phyloP scores from a whole-genome alignment of 352 stramenopile genomes.

The Poterioochromonas sp. region DNA sequence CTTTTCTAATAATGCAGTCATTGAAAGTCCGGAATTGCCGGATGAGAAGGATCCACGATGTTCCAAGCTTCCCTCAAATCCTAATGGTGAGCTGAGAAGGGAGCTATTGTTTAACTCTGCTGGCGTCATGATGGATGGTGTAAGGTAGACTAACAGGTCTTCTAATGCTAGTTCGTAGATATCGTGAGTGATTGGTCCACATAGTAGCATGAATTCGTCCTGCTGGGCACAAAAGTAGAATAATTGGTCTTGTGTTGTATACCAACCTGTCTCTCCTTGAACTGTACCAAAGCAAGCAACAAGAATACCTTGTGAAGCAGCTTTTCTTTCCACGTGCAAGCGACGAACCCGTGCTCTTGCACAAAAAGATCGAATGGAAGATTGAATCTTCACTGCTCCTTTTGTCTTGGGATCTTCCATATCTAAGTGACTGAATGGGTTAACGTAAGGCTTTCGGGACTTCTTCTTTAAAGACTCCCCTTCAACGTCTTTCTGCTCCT shows the following conservation, averaged over 20 bases:
- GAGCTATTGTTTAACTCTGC: too few relatives aligned
- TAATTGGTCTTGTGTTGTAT: neutral
- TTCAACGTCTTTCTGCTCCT: neutral
- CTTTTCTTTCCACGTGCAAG: neutral
- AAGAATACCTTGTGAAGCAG: neutral
- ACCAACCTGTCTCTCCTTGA: conserved; percentile 27
- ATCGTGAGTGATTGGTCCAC: neutral
- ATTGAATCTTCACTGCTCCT: neutral
- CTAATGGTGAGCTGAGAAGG: too few relatives aligned
- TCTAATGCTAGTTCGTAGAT: neutral
- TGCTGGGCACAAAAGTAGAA: conserved; percentile 19
- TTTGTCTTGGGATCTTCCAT: too few relatives aligned
- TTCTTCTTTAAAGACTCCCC: too few relatives aligned
- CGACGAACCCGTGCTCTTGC: neutral
- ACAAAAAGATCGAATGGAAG: neutral
- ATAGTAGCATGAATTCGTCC: conserved; percentile 6
- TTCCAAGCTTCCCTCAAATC: too few relatives aligned
- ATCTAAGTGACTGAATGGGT: too few relatives aligned
- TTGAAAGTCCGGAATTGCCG: too few relatives aligned
- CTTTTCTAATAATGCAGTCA: too few relatives aligned
- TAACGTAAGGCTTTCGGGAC: too few relatives aligned
- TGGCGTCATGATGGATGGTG: too few relatives aligned
- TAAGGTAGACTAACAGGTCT: neutral
- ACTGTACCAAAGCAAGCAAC: neutral
- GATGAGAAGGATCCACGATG: neutral